Evolutionary conservation across 441 rosid species (phyloP), one percentile per base, ranked within the genome.

Genomic region (Lagerstroemia fauriei): DNA sequence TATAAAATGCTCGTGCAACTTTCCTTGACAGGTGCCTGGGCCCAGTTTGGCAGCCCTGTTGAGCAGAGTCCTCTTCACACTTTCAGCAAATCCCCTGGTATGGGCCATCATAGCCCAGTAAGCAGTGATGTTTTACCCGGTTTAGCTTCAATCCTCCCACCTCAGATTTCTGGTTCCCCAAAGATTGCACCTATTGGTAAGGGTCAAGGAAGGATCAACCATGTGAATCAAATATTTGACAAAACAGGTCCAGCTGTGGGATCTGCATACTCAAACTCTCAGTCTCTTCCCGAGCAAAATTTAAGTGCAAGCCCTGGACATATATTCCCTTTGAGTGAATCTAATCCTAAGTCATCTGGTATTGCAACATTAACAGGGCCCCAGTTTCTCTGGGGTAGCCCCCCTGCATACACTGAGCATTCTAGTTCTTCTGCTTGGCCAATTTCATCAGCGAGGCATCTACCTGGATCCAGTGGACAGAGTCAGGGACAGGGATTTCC

Each of bases 301-400:
- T 77, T 85, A 66, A 89, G 93, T 79, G 87, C 89, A 11, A 87
- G 90, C 82, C 89, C 97, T 66, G 91, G 90, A 77, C 84, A 88
- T 61, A 79, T 88, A 77, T 88, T 93, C 14, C 84, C 89, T 81
- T 90, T 92, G 81, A 83, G 89, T 79, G 90, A 90, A 77, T 87
- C 93, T 56, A 90, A 83, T 74, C 81, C 93, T 14, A 84, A 83
- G 79, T 86, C 92, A n/a, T 89, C 92, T 11, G 86, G 90, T 81
- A 76, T 92, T 73, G 98, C 90, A 86, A 92, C 93, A 79, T 88
- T 94, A 76, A 88, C 93, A 68, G 98, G 93, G 85, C 92, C 94
- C 85, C 92, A 91, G 61, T 93, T 91, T 87, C 94, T 92, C 24
- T 94, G 98, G 98, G 98, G 97, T 84, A 91, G 94, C 84, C 94